Base-by-base conservation (phyloP, 345 rosid genomes). In the Arabis hirsuta region DNA sequence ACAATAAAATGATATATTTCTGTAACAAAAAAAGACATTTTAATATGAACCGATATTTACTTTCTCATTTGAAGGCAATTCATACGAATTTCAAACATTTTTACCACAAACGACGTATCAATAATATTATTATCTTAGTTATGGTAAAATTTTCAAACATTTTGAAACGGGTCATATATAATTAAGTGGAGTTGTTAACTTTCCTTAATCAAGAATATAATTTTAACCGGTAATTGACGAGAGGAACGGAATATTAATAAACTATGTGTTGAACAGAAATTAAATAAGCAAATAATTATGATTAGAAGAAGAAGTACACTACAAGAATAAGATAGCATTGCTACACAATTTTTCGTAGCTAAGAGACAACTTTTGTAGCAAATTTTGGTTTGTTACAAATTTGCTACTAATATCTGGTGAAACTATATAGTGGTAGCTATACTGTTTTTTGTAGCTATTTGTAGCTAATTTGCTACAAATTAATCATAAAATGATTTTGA, bases 111-210 rank as follows among this genome's bases (percentile, higher is more conserved):
- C 53, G n/a, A 58, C 57, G 8, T 53, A 53, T 54, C 19, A 6
- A 42, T 42, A 42, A 57, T 2, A 42, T 9, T 31, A 52, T 29
- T 29, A 6, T 43, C 38, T 38, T 59, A 59, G 7, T 39, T 32
- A 61, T 19, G 54, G 10, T 31, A 7, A 11, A 34, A 36, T 36
- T 36, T 61, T 52, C 62, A 72, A 73, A 73, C 32, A 73, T 55
- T 55, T 54, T 73, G 64, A 72, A 72, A 62, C 39, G 62, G 63
- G 48, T 54, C 47, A 22, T 22, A 42, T 32, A 32, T 43, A 50
- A 5, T 11, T 54, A 55, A 62, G 76, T 73, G 71, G 71, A 64
- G 71, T 73, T 63, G 71, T 73, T 73, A 27, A 55, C 14, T 55
- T 54, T 9, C 63, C 69, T n/a, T 34, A 34, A 34, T 34, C 50